These are phyloP conservation scores for Chimonanthus salicifolius DNA, from an alignment of 164 flowering plant genomes.

Conservation along the genomic window DNA sequence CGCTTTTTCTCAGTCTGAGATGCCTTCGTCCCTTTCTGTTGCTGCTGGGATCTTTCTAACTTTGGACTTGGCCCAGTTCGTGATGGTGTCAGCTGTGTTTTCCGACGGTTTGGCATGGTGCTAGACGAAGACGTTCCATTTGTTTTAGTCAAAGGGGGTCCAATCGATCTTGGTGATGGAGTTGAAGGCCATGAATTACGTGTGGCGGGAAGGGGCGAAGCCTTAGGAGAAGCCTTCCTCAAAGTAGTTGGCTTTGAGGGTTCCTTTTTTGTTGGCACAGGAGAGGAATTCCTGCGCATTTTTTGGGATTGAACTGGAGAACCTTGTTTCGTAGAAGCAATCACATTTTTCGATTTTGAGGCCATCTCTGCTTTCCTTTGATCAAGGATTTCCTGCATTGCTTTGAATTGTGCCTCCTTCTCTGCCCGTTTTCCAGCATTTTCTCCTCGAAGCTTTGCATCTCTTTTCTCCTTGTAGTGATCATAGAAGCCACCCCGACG, in stretches of 20 bases:
- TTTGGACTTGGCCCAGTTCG: slow-evolving; percentile 35
- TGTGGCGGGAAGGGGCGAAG: slow-evolving; percentile 49
- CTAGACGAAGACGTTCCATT: slow-evolving; percentile 29
- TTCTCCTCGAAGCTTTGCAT: slow-evolving; percentile 55
- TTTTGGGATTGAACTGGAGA: slow-evolving; percentile 30
- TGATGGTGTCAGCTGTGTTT: slow-evolving; percentile 35
- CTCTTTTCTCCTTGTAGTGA: slow-evolving; percentile 64
- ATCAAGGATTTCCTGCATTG: slow-evolving; percentile 43
- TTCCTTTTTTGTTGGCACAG: slow-evolving; percentile 44
- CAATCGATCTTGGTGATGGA: slow-evolving; percentile 43
- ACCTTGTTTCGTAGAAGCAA: slow-evolving; percentile 25
- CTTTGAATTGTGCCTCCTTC: slow-evolving; percentile 50
- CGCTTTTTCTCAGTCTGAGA: slow-evolving; percentile 21
- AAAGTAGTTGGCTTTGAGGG: slow-evolving; percentile 34
- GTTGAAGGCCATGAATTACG: slow-evolving; percentile 77
- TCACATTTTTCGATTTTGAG: slow-evolving; percentile 27
- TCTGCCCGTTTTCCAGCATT: slow-evolving; percentile 48
- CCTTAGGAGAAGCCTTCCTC: slow-evolving; percentile 43
- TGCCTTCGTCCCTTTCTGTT: slow-evolving; percentile 28
- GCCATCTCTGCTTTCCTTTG: slow-evolving; percentile 48
- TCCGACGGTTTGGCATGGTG: slow-evolving; percentile 39
- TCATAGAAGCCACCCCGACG: slow-evolving; percentile 51
- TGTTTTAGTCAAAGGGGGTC: slow-evolving; percentile 40
- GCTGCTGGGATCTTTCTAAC: slow-evolving; percentile 35
- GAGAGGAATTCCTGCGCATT: slow-evolving; percentile 27